A percentile compares a stretch with the other conserved stretches of the same genome.
Conservation (phyloP, 1,284 basidiomycete species). For the Moesziomyces sp. region DNA sequence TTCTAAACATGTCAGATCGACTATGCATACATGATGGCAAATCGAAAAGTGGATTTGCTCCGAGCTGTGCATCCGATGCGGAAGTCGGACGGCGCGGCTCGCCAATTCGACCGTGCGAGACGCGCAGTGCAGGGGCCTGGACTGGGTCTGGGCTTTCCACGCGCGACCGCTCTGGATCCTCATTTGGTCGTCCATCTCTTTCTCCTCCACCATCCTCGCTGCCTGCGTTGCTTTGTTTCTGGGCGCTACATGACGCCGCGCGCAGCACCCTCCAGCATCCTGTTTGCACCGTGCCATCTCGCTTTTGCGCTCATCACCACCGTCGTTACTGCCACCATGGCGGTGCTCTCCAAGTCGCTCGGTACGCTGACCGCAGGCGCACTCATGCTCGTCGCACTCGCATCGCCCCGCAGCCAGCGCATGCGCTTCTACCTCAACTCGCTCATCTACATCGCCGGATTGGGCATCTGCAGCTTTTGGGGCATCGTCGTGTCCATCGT, state of each 20-base stretch:
- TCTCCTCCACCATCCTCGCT: no score
- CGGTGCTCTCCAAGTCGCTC: conserved; percentile 48
- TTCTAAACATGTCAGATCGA: no score
- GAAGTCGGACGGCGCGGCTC: no score
- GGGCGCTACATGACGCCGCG: neutral
- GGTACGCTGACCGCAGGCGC: conserved; percentile 47
- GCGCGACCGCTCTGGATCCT: no score
- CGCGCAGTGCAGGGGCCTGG: no score
- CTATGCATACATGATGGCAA: no score
- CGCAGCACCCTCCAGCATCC: neutral
- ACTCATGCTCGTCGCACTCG: conserved; percentile 52
- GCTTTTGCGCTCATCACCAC: neutral
- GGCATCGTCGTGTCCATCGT: conserved; percentile 79
- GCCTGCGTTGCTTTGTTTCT: no score
- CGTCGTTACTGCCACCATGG: conserved; percentile 38
- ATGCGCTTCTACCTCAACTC: conserved; percentile 62
- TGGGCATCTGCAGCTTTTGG: conserved; percentile 80
- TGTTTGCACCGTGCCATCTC: neutral
- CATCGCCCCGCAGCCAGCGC: conserved; percentile 55
- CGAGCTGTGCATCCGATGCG: no score
- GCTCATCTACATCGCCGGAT: conserved; percentile 77
- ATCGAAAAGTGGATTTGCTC: no score
- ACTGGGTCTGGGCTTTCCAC: no score
- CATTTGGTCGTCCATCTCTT: no score
- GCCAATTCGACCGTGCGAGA: no score